Base-by-base conservation (phyloP, 2,329 filamentous ascomycete genomes). In the Nannizziopsis barbatae region DNA sequence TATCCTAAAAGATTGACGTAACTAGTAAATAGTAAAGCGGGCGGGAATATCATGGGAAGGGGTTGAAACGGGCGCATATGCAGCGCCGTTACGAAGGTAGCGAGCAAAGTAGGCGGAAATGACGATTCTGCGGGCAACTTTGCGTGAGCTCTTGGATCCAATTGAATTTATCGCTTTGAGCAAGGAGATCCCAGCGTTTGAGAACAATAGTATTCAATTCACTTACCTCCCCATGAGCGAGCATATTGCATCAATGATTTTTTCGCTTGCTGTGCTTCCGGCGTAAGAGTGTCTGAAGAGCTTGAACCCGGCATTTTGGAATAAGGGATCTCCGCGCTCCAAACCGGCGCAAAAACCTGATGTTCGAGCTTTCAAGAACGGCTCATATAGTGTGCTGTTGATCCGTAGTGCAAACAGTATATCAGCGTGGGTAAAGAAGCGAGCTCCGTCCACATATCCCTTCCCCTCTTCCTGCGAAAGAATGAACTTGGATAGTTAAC, bases 41-140 rank as follows among this genome's bases (percentile, higher is more conserved):
- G 80, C 3, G 80, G 75, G 60, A 84, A 84, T 53, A 81, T 64
- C 74, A 84, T 80, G 3, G 81, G 81, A 0, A 84, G 68, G 5
- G 71, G 60, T 60, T 81, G 79, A 63, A 81, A 79, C 6, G 81
- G 81, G n/a, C 78, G 77, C 38, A 75, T 69, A 67, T 83, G 77
- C 57, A 83, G 78, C 9, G 80, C 78, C 36, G 79, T 75, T 55
- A 84, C 75, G 38, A 84, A 69, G 7, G 80, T 81, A 50, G 81
- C 81, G 38, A 83, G 74, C 10, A 81, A 64, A 9, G 76, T 80
- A 18, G 81, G 76, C 1, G 81, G 78, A 30, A 84, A 73, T 7
- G 80, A 73, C 51, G 75, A 79, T 64, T 80, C 80, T 83, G 58
- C 20, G 22, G n/a, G 22, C 5, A 15, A 33, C 15, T 33, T 22